These are phyloP conservation scores for Xanthoceras sorbifolium DNA, from an alignment of 345 rosid species.

Conservation along the genomic window DNA sequence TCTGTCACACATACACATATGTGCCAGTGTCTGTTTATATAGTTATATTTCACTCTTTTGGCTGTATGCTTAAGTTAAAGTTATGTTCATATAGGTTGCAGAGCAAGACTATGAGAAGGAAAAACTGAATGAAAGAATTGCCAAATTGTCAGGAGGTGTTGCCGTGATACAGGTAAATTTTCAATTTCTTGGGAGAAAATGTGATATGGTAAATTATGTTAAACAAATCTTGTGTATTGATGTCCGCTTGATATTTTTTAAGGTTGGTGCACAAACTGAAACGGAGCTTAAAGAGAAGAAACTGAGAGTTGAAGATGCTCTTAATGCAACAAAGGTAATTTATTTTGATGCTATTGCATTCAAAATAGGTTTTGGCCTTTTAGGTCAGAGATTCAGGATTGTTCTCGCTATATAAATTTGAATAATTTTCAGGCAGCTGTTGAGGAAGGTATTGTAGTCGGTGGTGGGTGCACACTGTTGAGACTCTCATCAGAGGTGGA, in stretches of 20 bases:
- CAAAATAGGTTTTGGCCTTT: background rate
- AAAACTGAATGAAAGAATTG: conserved; percentile 91
- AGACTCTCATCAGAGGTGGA: conserved; percentile 73
- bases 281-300: conserved; percentile 96
- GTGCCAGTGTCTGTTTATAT: background rate
- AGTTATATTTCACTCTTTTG: background rate
- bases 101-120: conserved; percentile 97
- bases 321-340: conserved; percentile 92
- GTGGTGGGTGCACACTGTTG: conserved; percentile 84
- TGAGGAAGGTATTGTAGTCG: conserved; percentile 92
- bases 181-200: background rate
- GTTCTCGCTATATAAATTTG: background rate
- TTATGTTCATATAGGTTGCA: conserved; percentile 52
- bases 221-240: background rate
- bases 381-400: background rate
- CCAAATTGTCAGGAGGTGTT: conserved; percentile 88
- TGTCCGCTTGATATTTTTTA: conserved; percentile 12
- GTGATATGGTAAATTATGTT: background rate
- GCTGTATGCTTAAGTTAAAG: background rate
- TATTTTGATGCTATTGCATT: background rate
- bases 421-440: conserved; percentile 61
- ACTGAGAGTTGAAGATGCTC: conserved; percentile 97
- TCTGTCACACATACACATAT: background rate
- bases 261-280: conserved; percentile 92
- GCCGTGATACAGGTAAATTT: conserved; percentile 74